Evolutionary conservation across 1,139 yeast species (phyloP), one percentile per base, ranked within the genome.

Genomic region (Lizanozyma gosingica): DNA sequence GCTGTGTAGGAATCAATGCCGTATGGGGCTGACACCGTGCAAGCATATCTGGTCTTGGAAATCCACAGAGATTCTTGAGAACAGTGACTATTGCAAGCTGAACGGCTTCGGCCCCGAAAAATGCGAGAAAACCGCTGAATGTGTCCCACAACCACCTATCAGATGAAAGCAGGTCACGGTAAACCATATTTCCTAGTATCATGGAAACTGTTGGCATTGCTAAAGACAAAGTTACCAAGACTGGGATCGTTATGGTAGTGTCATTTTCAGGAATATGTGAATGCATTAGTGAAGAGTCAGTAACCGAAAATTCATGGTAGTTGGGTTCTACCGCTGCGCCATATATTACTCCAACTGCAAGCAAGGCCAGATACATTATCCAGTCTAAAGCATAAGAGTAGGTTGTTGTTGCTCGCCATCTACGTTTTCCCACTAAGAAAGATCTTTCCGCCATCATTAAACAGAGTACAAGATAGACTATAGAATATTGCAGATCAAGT

Each of bases 21-120:
- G 50, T 45, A n/a, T n/a, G n/a, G 4, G 76, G 77, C 15, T 47
- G 45, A 45, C 78, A 73, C 40, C 79, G 46, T 2, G 60, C 52
- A 3, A 73, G 45, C 45, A 73, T 51, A 50, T 74, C 79, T 0
- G 78, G 79, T 39, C 78, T 51, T 0, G 75, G 74, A 3, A 64
- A 45, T 2, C 76, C 78, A 39, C 71, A 51, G 3, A 62, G 55
- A 42, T 71, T 71, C 46, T 74, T 73, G 35, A 74, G 51, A 15
- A 71, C 52, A 18, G 69, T 62, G 1, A 72, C 72, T 3, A 68
- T 50, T 44, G 63, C 47, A 22, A 70, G 47, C 45, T 72, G 76
- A 14, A 63, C 54, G 1, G 73, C 55, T 43, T 63, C 57, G 11
- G 70, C 60, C 1, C 73, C 76, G 40, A 64, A 45, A 27, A 71